Evolutionary conservation across 2,329 filamentous ascomycete species (phyloP).

Genomic region (Neonectria hederae): DNA sequence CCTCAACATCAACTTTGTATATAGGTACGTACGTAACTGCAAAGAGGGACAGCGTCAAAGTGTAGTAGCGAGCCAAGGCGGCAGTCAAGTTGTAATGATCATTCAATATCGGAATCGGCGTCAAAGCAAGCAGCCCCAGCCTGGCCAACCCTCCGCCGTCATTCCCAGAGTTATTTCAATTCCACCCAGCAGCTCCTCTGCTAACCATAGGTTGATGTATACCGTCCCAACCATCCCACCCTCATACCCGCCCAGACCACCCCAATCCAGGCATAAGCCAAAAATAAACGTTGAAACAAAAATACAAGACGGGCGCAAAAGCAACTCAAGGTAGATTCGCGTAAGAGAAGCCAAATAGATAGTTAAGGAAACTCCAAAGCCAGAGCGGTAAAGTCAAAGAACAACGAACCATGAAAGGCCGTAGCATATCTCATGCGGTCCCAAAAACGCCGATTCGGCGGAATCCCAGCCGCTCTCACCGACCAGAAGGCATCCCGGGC

Average conservation of each 20-base stretch:
- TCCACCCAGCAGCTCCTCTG: constrained; percentile 20
- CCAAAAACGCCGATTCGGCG: constrained; percentile 39
- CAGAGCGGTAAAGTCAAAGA: constrained; percentile 8
- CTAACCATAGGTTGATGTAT: constrained; percentile 17
- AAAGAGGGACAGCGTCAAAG: not conserved
- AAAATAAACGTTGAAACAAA: constrained; percentile 1
- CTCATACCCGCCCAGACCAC: constrained; percentile 11
- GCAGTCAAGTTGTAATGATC: constrained; percentile 28
- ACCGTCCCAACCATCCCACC: constrained; percentile 4
- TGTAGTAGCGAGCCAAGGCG: not conserved
- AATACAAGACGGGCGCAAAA: constrained; percentile 12
- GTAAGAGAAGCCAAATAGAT: constrained; percentile 3
- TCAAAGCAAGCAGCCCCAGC: constrained; percentile 34
- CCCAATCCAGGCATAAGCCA: constrained; percentile 7
- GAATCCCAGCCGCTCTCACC: constrained; percentile 51
- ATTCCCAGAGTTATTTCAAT: constrained; percentile 21
- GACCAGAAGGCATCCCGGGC: constrained; percentile 46
- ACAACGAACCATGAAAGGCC: constrained; percentile 11
- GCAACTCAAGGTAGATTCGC: not conserved
- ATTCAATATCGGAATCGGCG: constrained; percentile 30
- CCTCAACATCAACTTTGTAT: not conserved
- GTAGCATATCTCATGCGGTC: constrained; percentile 21
- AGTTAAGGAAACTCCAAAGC: constrained; percentile 12
- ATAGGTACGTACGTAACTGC: not conserved
- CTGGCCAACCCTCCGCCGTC: constrained; percentile 21